phyloP scores from a whole-genome alignment of 2,329 filamentous ascomycete genomes.

The Colletotrichum echinochloae region DNA sequence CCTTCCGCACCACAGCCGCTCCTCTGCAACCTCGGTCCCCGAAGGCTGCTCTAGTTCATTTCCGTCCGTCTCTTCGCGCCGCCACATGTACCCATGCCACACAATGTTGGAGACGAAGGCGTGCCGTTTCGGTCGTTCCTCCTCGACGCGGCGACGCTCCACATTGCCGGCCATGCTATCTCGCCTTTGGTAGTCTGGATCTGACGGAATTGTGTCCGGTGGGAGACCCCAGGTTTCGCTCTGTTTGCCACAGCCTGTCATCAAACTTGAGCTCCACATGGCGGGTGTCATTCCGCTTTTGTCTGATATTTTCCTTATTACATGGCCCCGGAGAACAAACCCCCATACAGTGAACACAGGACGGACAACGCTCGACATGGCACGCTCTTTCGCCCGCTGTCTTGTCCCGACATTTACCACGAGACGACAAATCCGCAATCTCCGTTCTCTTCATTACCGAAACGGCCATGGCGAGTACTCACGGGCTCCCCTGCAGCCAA shows the following conservation, averaged over 20 bases:
- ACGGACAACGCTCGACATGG: neutral
- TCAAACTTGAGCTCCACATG: constrained; percentile 17
- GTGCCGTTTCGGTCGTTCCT: constrained; percentile 22
- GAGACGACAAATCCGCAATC: constrained; percentile 27
- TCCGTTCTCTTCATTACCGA: constrained; percentile 37
- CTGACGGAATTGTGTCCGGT: constrained; percentile 14
- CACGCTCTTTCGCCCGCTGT: neutral
- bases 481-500: constrained; percentile 29
- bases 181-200: constrained; percentile 3
- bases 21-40: constrained; percentile 35
- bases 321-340: constrained; percentile 28
- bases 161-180: constrained; percentile 9
- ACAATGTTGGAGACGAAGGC: constrained; percentile 30
- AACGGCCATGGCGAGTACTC: constrained; percentile 20
- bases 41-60: constrained; percentile 19
- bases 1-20: constrained; percentile 8
- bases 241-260: constrained; percentile 6
- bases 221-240: neutral
- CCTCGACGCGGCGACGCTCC: neutral
- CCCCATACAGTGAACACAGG: constrained; percentile 22
- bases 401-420: neutral
- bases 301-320: constrained; percentile 34
- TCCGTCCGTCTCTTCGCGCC: neutral
- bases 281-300: constrained; percentile 38
- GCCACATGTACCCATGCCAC: constrained; percentile 13